Conservation (phyloP, 2,329 filamentous ascomycete genomes). For the Ophiocordyceps camponoti-rufipedis region DNA sequence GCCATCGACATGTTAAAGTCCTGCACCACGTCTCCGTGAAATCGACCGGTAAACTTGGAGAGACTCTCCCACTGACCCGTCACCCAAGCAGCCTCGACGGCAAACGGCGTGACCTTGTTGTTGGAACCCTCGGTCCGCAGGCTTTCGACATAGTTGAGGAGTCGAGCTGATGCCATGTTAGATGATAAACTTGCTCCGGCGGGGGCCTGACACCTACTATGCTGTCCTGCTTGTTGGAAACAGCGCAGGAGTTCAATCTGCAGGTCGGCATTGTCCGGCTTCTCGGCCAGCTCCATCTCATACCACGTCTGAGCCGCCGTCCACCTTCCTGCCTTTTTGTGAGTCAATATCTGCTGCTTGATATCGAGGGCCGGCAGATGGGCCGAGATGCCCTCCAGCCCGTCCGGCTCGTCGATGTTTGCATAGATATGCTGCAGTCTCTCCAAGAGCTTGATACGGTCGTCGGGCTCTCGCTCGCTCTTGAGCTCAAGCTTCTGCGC, state of each 20-base stretch:
- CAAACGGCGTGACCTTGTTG: constrained; percentile 58
- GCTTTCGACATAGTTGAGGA: constrained; percentile 72
- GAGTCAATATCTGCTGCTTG: constrained; percentile 81
- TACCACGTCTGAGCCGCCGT: constrained; percentile 95
- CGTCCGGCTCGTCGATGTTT: constrained; percentile 94
- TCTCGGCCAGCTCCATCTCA: constrained; percentile 68
- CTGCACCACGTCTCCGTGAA: constrained; percentile 25
- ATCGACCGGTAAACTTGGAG: constrained; percentile 42
- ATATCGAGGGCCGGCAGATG: constrained; percentile 76
- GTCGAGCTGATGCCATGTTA: constrained; percentile 38
- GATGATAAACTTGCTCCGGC: constrained; percentile 5
- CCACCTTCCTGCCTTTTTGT: constrained; percentile 87
- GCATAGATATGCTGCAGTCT: constrained; percentile 86
- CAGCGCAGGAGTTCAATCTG: constrained; percentile 76
- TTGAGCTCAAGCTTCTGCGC: constrained; percentile 34
- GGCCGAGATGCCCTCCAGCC: constrained; percentile 83
- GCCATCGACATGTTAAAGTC: constrained; percentile 78
- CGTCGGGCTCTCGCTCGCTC: constrained; percentile 25
- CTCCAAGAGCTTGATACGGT: constrained; percentile 50
- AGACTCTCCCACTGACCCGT: constrained; percentile 67
- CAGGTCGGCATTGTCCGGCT: constrained; percentile 57
- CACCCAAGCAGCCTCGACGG: constrained; percentile 82
- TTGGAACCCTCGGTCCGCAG: constrained; percentile 39
- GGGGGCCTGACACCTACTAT: constrained; percentile 38
- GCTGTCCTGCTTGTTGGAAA: constrained; percentile 86